Evolutionary conservation across 257 asterid genomes (phyloP).

Genomic region (Solanum peruvianum): DNA sequence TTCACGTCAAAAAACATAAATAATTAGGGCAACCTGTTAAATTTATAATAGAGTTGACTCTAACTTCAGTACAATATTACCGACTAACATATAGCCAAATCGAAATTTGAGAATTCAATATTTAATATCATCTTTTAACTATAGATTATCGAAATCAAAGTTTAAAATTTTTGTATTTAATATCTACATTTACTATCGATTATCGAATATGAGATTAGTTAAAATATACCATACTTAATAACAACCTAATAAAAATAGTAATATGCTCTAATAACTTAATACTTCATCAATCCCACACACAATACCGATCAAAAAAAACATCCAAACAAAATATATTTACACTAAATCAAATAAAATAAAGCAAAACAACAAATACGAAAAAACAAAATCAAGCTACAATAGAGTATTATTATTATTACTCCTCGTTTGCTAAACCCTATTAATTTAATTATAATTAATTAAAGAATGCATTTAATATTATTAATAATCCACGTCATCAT

Average conservation of each 20-base stretch:
- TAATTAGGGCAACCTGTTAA: too few species aligned
- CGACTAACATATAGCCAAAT: too few species aligned
- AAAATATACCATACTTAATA: too few species aligned
- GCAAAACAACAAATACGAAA: not conserved
- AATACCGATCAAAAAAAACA: not conserved
- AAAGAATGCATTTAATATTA: not conserved
- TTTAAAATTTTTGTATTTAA: too few species aligned
- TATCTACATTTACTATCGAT: too few species aligned
- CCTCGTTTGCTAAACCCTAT: not conserved
- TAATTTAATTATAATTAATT: not conserved
- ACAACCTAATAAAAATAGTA: too few species aligned
- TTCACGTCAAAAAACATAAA: too few species aligned
- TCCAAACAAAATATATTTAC: not conserved
- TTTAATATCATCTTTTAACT: not conserved
- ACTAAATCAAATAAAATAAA: not conserved
- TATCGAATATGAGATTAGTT: too few species aligned
- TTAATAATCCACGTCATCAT: not conserved
- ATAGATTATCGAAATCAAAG: not conserved
- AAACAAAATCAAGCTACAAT: not conserved
- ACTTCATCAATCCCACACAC: not conserved
- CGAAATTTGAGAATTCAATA: not conserved
- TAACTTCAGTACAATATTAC: not conserved
- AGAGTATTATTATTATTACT: not conserved
- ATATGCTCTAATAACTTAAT: too few species aligned
- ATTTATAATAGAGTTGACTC: not conserved